Evolutionary conservation across 495 filamentous ascomycete species (phyloP).

Genomic region (Sabuloglossum arenarium): DNA sequence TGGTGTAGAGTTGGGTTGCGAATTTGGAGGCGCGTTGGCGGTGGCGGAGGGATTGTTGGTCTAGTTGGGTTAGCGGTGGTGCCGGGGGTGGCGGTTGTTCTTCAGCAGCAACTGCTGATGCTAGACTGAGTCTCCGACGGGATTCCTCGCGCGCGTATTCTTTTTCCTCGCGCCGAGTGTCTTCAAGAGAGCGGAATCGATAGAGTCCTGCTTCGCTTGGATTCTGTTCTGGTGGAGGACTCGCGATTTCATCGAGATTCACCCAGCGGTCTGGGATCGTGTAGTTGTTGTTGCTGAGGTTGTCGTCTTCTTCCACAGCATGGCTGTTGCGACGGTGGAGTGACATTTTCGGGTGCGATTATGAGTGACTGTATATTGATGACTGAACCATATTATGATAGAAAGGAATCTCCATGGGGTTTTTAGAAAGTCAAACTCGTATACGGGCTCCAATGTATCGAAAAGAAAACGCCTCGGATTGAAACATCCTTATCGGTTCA

Average conservation of each 20-base stretch:
- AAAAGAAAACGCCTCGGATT: too few species aligned
- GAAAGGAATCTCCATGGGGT: too few species aligned
- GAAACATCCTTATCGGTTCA: too few species aligned
- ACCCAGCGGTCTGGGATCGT: conserved; percentile 7
- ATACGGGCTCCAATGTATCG: too few species aligned
- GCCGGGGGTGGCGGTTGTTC: background rate
- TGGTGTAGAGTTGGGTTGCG: conserved; percentile 38
- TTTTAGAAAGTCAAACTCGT: too few species aligned
- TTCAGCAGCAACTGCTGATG: background rate
- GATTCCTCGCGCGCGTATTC: background rate
- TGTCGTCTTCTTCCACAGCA: background rate
- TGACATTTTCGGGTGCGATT: background rate
- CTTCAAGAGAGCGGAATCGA: background rate
- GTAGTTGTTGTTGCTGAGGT: conserved; percentile 2
- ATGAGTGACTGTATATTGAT: too few species aligned
- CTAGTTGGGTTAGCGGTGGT: background rate
- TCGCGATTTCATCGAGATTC: conserved; percentile 8
- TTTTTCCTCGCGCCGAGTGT: background rate
- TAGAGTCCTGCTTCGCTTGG: conserved; percentile 1
- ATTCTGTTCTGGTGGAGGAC: conserved; percentile 9
- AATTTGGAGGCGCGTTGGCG: conserved; percentile 24
- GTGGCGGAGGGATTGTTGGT: conserved; percentile 1
- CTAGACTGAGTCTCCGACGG: too few species aligned
- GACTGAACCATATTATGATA: too few species aligned
- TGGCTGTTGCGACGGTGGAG: background rate